Base-by-base conservation (phyloP, 108 stramenopile species). In the Mayamaea pseudoterrestris region DNA sequence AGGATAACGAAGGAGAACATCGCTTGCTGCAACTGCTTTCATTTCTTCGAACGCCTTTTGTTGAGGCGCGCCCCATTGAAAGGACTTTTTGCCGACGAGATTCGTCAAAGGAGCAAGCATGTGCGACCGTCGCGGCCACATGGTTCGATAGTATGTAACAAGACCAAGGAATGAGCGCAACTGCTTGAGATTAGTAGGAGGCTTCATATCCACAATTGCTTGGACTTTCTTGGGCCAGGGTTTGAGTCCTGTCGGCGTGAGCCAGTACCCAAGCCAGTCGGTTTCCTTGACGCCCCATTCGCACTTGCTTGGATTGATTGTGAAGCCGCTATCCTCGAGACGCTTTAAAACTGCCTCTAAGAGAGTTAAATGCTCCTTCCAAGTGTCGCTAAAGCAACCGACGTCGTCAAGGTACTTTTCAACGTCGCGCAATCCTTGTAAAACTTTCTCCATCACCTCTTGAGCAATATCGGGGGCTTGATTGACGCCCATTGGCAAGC, bases 251-350 rank as follows among this genome's bases (percentile, higher is more conserved):
- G 27, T 28, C 11, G 61, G 69, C 20, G 69, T 66, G 5, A 71
- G 26, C 70, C 65, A 70, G 35, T 65, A 70, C 0, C 69, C 63
- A 9, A 70, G 60, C 53, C 58, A 70, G 14, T 70, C 63, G 7
- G 59, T 52, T 44, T 65, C 63, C 47, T 63, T 36, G 8, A 58
- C 60, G 13, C 16, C 49, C 50, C 60, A 65, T 53, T 61, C 55
- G 31, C 56, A 66, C 43, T 71, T 66, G n/a, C 60, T 40, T 17
- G 58, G 63, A 30, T 69, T 69, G 26, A 69, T 46, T 0, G 57
- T 63, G 17, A 63, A 63, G 13, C 68, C 62, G 48, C 54, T 50
- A 1, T 60, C 42, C 16, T 53, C 47, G 3, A 65, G 30, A 21
- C 11, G 32, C 14, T 34, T 8, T 11, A 8, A 34, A 2, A 68